Base-by-base conservation (phyloP, 768 basidiomycete genomes). In the Agrocybe chaxingu region DNA sequence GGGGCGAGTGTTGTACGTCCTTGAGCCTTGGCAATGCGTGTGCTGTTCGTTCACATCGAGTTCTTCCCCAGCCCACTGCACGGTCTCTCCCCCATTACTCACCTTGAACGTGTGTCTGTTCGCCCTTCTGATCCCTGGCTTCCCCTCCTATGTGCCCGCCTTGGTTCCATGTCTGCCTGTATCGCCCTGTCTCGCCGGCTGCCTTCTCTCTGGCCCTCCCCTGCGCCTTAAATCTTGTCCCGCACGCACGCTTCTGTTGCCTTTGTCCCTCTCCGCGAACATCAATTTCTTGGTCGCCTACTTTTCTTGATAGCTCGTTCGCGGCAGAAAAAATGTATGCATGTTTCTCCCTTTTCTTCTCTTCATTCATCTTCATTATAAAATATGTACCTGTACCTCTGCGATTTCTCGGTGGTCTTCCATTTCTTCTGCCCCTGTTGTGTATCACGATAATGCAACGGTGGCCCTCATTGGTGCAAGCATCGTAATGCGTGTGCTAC, bases 341-440 rank as follows among this genome's bases (percentile, higher is more conserved):
- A 24, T 24, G 24, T 24, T 24, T 24, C 24, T 24, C 24, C 24
- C 24, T 4, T 37, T 37, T 16, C 16, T 7, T 11, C 36, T 37
- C 36, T 37, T 16, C 36, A 4, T 37, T 37, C 36, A 7, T 8
- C 29, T 54, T 54, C 41, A 46, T 50, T 56, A 53, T 54, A 34
- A 49, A 50, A 55, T 55, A 55, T 58, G 53, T 58, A 58, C 44
- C 41, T 57, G 56, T 54, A 54, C 35, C 16, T 38, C 12, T 33
- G 18, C 35, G 41, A 48, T 42, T 43, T 12, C 46, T 12, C 16
- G 35, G 32, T 16, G 8, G 24, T 42, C 47, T 8, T 18, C 16
- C 31, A 38, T 33, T 51, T 47, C 18, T 45, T 42, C 10, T 33
- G 44, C n/a, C 24, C 3, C 24, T 24, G 24, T 24, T 24, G 24